phyloP scores from a whole-genome alignment of 805 yeast species.

The Cyberlindnera euphorbiae region DNA sequence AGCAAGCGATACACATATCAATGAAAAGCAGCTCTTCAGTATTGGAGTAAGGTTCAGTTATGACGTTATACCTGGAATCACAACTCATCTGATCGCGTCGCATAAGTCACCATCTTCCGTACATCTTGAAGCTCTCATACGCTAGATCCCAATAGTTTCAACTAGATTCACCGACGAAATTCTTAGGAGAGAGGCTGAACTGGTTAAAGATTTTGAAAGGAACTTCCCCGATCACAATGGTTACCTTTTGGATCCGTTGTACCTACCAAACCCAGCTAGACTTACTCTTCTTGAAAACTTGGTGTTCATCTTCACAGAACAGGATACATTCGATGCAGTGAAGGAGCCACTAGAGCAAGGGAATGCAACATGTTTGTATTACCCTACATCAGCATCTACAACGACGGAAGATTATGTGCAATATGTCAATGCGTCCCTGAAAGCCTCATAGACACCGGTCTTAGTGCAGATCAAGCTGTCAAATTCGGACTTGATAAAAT shows the following conservation, averaged over 20 bases:
- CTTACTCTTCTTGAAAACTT: slow-evolving; percentile 19
- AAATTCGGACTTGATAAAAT: slow-evolving; percentile 1
- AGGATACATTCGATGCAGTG: slow-evolving; percentile 20
- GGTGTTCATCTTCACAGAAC: slow-evolving; percentile 25
- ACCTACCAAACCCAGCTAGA: slow-evolving; percentile 23
- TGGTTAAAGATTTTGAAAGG: slow-evolving; percentile 18
- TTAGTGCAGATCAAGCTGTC: slow-evolving; percentile 4
- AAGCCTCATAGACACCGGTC: background rate
- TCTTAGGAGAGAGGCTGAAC: slow-evolving; percentile 6
- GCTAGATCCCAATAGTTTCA: slow-evolving; percentile 28
- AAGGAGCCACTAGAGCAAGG: slow-evolving; percentile 23
- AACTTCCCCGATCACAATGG: slow-evolving; percentile 23
- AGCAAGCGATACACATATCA: background rate
- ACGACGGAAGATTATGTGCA: slow-evolving; percentile 4
- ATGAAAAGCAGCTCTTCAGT: background rate
- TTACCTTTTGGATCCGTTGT: slow-evolving; percentile 24
- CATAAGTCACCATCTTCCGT: background rate
- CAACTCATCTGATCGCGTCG: slow-evolving; percentile 4
- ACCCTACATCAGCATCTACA: background rate
- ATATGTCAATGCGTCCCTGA: background rate
- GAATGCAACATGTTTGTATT: background rate
- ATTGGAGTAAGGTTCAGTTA: slow-evolving; percentile 2
- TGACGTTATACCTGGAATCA: slow-evolving; percentile 1
- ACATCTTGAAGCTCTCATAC: slow-evolving; percentile 28
- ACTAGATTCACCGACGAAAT: slow-evolving; percentile 22